Conservation (phyloP, 768 basidiomycete species). For the Asterophora lycoperdoides region DNA sequence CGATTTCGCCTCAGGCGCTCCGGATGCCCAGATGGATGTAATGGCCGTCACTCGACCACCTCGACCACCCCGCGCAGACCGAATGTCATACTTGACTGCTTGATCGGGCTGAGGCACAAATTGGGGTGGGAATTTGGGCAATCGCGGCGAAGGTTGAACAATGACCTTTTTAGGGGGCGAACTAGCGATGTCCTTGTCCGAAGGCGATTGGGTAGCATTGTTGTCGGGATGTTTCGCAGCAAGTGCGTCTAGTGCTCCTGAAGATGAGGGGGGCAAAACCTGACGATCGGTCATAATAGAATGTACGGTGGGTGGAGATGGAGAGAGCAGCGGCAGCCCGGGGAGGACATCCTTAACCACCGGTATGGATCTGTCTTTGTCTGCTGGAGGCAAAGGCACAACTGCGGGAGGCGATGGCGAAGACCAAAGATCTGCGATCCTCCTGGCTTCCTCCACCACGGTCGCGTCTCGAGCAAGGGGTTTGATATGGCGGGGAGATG, state of each 20-base stretch:
- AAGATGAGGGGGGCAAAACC: conserved; percentile 32
- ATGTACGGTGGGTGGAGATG: conserved; percentile 21
- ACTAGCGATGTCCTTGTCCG: conserved; percentile 8
- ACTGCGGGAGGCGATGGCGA: conserved; percentile 5
- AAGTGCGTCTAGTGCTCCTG: conserved; percentile 4
- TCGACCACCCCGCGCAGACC: conserved; percentile 72
- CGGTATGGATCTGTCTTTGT: background rate
- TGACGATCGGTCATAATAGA: conserved; percentile 33
- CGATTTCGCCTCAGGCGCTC: conserved; percentile 21
- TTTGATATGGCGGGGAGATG: conserved; percentile 22
- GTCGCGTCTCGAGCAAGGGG: conserved; percentile 25
- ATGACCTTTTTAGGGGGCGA: conserved; percentile 12
- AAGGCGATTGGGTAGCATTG: conserved; percentile 15
- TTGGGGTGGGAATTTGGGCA: conserved; percentile 30
- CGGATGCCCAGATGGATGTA: conserved; percentile 68
- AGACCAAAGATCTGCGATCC: conserved; percentile 40
- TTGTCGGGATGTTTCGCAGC: conserved; percentile 16
- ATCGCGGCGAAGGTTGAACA: conserved; percentile 20
- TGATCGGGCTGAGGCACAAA: conserved; percentile 37
- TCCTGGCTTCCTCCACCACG: conserved; percentile 33
- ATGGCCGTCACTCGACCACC: conserved; percentile 75
- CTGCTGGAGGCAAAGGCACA: background rate
- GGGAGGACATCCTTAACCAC: conserved; percentile 12
- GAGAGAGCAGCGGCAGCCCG: conserved; percentile 20
- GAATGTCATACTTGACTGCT: conserved; percentile 65